Conservation (phyloP, 768 basidiomycete genomes). For the Tephrocybe sp. region DNA sequence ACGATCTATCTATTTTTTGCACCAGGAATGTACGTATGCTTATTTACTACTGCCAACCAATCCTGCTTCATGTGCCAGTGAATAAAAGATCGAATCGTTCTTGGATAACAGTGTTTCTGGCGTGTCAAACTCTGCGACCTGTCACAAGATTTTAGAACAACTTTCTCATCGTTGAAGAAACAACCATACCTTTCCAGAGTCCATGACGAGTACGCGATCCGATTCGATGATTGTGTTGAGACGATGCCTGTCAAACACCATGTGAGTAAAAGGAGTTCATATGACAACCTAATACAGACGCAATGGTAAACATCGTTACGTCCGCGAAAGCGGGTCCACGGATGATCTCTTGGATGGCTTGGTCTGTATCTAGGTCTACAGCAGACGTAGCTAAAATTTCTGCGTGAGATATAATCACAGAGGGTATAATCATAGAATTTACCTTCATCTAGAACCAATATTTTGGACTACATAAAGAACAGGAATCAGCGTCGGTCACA, state of each 20-base stretch:
- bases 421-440: conserved; percentile 3
- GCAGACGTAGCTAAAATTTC: conserved; percentile 69
- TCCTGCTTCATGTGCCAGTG: conserved; percentile 65
- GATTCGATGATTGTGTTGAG: conserved; percentile 84
- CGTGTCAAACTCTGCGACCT: conserved; percentile 78
- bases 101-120: conserved; percentile 65
- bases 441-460: conserved; percentile 94
- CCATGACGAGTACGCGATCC: conserved; percentile 78
- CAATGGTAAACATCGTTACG: conserved; percentile 85
- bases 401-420: background rate
- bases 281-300: conserved; percentile 45
- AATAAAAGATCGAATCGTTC: conserved; percentile 54
- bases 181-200: conserved; percentile 58
- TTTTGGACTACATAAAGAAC: conserved; percentile 56
- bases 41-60: conserved; percentile 22
- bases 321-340: conserved; percentile 72
- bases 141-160: conserved; percentile 5
- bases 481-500: background rate
- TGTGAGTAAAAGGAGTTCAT: background rate
- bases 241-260: conserved; percentile 50
- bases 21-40: background rate
- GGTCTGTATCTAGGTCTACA: conserved; percentile 88
- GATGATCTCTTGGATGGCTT: conserved; percentile 85
- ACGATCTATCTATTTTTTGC: background rate
- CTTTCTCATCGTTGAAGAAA: background rate